Percentiles rank a stretch among this genome's conserved stretches.
Evolutionary conservation across 257 asterid species (phyloP).

Genomic region (Solanum stenotomum): DNA sequence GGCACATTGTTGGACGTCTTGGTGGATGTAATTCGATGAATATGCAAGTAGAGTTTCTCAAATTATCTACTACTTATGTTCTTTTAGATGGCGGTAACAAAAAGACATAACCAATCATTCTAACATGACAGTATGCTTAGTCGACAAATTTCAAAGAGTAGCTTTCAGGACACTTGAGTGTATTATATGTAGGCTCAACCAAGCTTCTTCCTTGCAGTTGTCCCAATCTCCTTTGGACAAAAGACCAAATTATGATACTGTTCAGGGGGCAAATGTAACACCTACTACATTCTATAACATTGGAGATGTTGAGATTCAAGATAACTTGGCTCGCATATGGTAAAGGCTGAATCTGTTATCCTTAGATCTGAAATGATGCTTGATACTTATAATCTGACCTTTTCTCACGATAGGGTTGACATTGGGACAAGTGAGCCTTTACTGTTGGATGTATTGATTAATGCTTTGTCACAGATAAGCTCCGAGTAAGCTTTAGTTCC

Average conservation of each 20-base stretch:
- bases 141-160: background rate
- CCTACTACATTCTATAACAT: conserved; percentile 88
- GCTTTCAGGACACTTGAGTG: background rate
- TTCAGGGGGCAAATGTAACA: conserved; percentile 75
- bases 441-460: conserved; percentile 73
- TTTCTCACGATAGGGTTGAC: conserved; percentile 63
- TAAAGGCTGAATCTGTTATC: conserved; percentile 6
- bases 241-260: conserved; percentile 75
- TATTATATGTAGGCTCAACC: background rate
- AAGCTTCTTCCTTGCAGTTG: conserved; percentile 32
- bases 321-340: conserved; percentile 87
- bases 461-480: conserved; percentile 82
- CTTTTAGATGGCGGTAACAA: background rate
- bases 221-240: conserved; percentile 70
- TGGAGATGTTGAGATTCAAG: conserved; percentile 93
- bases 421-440: conserved; percentile 75
- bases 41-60: conserved; percentile 62
- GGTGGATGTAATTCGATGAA: conserved; percentile 97
- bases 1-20: conserved; percentile 96
- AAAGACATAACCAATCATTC: background rate
- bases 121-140: background rate
- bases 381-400: background rate
- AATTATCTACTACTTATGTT: background rate
- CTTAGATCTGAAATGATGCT: background rate
- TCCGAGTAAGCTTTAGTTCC: conserved; percentile 56